phyloP scores from a whole-genome alignment of 768 basidiomycete species.

The Tylopilus balloui region DNA sequence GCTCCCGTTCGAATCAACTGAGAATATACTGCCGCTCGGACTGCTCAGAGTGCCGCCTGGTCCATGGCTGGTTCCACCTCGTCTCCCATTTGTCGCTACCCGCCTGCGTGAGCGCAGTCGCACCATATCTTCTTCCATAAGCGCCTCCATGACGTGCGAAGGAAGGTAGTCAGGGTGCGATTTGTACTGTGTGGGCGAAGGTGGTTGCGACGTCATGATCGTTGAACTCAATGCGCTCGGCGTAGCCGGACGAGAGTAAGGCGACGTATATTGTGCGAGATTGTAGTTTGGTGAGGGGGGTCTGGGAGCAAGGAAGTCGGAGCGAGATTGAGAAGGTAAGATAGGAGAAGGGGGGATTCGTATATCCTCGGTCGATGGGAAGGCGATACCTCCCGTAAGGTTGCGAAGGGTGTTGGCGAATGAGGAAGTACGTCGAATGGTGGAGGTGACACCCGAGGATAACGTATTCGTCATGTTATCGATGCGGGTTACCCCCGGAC shows the following conservation, averaged over 20 bases:
- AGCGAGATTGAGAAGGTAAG: constrained; percentile 20
- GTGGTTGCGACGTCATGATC: constrained; percentile 24
- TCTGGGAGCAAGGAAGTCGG: constrained; percentile 43
- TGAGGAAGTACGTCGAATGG: constrained; percentile 72
- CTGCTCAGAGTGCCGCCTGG: constrained; percentile 49
- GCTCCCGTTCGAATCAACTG: constrained; percentile 63
- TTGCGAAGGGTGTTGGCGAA: constrained; percentile 73
- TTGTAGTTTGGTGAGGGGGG: constrained; percentile 80
- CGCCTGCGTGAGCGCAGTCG: constrained; percentile 69
- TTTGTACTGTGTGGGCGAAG: constrained; percentile 33
- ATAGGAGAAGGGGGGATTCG: constrained; percentile 36
- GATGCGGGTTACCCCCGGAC: constrained; percentile 50
- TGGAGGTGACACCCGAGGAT: constrained; percentile 59
- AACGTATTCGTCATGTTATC: constrained; percentile 62
- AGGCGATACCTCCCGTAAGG: constrained; percentile 65
- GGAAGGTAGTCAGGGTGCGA: constrained; percentile 55
- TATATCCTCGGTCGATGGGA: constrained; percentile 59
- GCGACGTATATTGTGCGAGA: constrained; percentile 70
- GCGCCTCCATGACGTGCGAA: constrained; percentile 78
- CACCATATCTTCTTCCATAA: constrained; percentile 95
- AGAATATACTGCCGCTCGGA: constrained; percentile 73
- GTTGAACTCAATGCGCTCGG: constrained; percentile 29
- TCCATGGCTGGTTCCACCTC: constrained; percentile 37
- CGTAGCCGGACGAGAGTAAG: constrained; percentile 58
- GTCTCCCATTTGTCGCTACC: constrained; percentile 36